Percentiles rank a stretch among this genome's conserved stretches.
Conservation (phyloP, 2,329 filamentous ascomycete species). For the Shiraia sp. region DNA sequence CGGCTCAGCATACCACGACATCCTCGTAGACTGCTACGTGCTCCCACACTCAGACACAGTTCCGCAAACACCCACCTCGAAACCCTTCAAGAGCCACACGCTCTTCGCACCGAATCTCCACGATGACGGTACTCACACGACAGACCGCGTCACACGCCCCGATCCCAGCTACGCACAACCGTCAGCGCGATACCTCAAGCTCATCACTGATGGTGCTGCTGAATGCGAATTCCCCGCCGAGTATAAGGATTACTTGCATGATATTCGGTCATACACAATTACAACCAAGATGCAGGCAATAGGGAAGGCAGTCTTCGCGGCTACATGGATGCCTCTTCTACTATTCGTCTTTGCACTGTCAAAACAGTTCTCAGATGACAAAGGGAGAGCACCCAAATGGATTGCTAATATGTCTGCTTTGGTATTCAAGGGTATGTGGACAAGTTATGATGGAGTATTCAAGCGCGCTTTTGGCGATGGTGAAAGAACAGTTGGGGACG, state of each 20-base stretch:
- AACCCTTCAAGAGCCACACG: conserved; percentile 80
- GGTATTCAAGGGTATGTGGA: conserved; percentile 65
- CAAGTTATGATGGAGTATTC: conserved; percentile 65
- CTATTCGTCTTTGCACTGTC: conserved; percentile 56
- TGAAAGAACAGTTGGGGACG: conserved; percentile 61
- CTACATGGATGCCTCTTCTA: conserved; percentile 63
- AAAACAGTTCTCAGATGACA: conserved; percentile 61
- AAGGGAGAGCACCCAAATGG: conserved; percentile 72
- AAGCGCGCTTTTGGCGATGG: conserved; percentile 81
- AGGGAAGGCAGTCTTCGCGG: conserved; percentile 66
- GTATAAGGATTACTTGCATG: conserved; percentile 74
- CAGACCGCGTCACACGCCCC: conserved; percentile 59
- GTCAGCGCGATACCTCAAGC: conserved; percentile 78
- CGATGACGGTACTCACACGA: conserved; percentile 22
- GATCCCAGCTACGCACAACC: conserved; percentile 77
- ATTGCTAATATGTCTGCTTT: conserved; percentile 56
- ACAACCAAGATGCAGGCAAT: conserved; percentile 69
- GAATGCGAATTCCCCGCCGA: conserved; percentile 80
- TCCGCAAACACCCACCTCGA: conserved; percentile 64
- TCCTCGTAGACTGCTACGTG: conserved; percentile 76
- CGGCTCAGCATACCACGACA: conserved; percentile 80
- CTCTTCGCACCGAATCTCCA: conserved; percentile 66
- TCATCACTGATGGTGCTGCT: conserved; percentile 75
- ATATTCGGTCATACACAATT: conserved; percentile 70
- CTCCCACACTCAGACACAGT: conserved; percentile 64